A percentile compares a stretch with the other conserved stretches of the same genome.
phyloP scores from a whole-genome alignment of 345 rosid species.

The Cardamine occulta region DNA sequence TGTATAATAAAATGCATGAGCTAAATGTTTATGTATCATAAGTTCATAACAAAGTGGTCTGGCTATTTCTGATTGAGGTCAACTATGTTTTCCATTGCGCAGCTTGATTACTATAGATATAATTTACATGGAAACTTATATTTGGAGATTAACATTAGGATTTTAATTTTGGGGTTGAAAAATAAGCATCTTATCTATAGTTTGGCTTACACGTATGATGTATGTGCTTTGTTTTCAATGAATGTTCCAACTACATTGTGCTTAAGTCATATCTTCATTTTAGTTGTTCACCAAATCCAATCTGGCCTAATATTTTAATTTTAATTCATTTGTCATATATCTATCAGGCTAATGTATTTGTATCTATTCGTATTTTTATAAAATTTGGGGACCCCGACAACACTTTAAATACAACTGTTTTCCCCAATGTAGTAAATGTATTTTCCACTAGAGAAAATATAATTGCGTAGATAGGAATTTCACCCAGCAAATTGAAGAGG shows the following conservation, averaged over 20 bases:
- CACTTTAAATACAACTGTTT: not conserved
- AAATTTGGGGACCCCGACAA: not conserved
- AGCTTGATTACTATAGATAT: conserved; percentile 1
- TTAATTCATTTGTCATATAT: not conserved
- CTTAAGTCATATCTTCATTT: conserved; percentile 30
- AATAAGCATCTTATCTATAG: not conserved
- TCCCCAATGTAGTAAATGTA: not conserved
- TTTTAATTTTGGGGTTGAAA: not conserved
- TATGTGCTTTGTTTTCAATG: conserved; percentile 33
- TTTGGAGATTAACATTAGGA: not conserved
- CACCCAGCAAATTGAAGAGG: not conserved
- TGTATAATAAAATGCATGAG: conserved; percentile 23
- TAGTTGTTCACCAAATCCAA: conserved; percentile 45
- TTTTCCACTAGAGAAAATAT: not conserved
- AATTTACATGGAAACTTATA: not conserved
- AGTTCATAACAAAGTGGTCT: conserved; percentile 13
- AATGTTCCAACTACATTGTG: conserved; percentile 35
- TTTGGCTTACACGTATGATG: conserved; percentile 29
- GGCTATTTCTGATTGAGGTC: not conserved
- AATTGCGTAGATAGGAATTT: not conserved
- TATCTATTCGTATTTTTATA: not conserved
- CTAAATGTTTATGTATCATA: conserved; percentile 2
- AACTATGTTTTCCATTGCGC: not conserved
- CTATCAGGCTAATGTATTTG: conserved; percentile 19
- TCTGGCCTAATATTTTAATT: not conserved